Conservation (phyloP, 1,139 yeast species). For the Geotrichum aggregatum region DNA sequence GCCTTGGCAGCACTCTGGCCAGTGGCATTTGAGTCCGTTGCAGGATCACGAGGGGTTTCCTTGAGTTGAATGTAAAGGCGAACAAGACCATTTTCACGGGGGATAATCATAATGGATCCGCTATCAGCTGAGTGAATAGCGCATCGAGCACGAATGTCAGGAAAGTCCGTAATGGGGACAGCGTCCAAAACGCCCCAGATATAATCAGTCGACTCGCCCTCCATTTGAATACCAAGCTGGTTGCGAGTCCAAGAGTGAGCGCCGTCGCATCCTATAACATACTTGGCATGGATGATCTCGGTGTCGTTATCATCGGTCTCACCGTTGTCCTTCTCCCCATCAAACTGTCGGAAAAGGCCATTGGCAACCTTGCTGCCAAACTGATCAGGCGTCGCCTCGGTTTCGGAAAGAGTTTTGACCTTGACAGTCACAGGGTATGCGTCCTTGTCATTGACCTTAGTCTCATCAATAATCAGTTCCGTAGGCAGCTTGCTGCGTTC, state of each 20-base stretch:
- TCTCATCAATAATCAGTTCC: conserved; percentile 32
- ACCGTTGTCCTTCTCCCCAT: conserved; percentile 32
- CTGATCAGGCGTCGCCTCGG: conserved; percentile 33
- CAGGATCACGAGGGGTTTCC: conserved; percentile 34
- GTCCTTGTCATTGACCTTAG: conserved; percentile 28
- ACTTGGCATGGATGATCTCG: conserved; percentile 36
- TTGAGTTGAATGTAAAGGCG: conserved; percentile 38
- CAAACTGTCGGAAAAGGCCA: conserved; percentile 39
- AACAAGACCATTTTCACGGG: conserved; percentile 40
- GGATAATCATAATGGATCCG: conserved; percentile 41
- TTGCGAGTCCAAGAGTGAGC: conserved; percentile 43
- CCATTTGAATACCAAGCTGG: conserved; percentile 35
- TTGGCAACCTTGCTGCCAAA: conserved; percentile 32
- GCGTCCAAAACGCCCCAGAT: conserved; percentile 43
- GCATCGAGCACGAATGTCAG: conserved; percentile 40
- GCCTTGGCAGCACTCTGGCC: conserved; percentile 1
- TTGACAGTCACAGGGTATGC: conserved; percentile 38
- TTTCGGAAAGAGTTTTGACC: conserved; percentile 28
- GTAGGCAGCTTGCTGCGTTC: conserved; percentile 38
- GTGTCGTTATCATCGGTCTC: conserved; percentile 15
- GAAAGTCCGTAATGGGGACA: conserved; percentile 41
- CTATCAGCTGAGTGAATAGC: conserved; percentile 39
- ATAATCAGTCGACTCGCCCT: conserved; percentile 41
- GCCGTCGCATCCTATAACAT: conserved; percentile 42
- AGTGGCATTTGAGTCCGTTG: conserved; percentile 17